Percentiles rank a stretch among this genome's conserved stretches.
These are phyloP conservation scores for Zygosaccharomyces bisporus DNA, from an alignment of 805 yeast species.

Conservation along the genomic window DNA sequence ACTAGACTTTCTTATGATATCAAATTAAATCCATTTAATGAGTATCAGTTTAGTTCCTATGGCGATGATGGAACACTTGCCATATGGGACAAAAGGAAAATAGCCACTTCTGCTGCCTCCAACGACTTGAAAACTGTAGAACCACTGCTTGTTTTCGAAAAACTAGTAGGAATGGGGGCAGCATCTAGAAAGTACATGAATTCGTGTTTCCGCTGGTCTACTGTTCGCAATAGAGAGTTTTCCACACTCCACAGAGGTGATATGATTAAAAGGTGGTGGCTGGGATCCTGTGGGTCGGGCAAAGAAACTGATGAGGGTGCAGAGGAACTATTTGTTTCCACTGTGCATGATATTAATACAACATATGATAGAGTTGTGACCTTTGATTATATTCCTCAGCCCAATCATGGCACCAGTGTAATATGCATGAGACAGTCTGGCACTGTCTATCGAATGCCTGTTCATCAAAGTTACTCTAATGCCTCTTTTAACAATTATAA, in stretches of 20 bases:
- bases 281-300: constrained; percentile 50
- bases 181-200: constrained; percentile 55
- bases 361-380: constrained; percentile 79
- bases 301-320: constrained; percentile 26
- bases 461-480: constrained; percentile 59
- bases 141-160: constrained; percentile 58
- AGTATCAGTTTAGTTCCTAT: constrained; percentile 64
- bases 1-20: constrained; percentile 70
- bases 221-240: constrained; percentile 64
- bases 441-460: constrained; percentile 75
- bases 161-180: constrained; percentile 53
- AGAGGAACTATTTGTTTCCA: constrained; percentile 67
- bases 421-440: constrained; percentile 92
- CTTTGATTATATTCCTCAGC: constrained; percentile 71
- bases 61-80: constrained; percentile 83
- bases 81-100: constrained; percentile 73
- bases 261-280: constrained; percentile 73
- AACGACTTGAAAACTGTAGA: constrained; percentile 40
- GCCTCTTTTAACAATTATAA: constrained; percentile 65
- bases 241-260: constrained; percentile 78
- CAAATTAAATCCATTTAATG: constrained; percentile 63
- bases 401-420: constrained; percentile 56
- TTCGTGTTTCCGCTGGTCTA: constrained; percentile 67
- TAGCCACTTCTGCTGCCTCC: constrained; percentile 35
- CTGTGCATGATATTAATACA: constrained; percentile 70